Conservation (phyloP, 495 filamentous ascomycete genomes). For the Talaromyces ruber region DNA sequence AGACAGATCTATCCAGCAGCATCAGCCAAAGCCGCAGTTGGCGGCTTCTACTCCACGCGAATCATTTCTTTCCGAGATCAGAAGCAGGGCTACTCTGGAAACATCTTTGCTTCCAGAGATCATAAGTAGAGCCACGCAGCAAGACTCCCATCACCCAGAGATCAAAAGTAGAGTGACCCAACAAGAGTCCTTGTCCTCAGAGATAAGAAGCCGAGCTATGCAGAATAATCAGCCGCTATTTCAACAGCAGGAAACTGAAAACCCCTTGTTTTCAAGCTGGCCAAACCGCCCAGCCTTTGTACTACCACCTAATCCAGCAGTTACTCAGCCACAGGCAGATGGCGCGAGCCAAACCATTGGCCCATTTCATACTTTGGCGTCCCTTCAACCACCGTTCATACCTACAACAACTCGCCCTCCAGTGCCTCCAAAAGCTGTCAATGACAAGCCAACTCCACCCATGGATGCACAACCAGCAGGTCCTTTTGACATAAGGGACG, state of each 20-base stretch:
- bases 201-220: neutral
- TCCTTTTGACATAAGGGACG: constrained; percentile 26
- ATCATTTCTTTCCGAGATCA: neutral
- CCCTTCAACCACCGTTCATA: neutral
- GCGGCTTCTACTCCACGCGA: neutral
- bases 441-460: neutral
- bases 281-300: constrained; percentile 5
- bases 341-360: neutral
- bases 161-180: neutral
- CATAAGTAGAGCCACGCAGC: neutral
- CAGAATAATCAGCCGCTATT: neutral
- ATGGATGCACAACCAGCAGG: neutral
- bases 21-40: neutral
- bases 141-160: neutral
- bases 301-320: neutral
- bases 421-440: neutral
- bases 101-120: neutral
- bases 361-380: neutral
- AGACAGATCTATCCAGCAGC: neutral
- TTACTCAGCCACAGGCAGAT: neutral
- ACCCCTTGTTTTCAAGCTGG: constrained; percentile 1
- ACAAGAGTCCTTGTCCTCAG: neutral
- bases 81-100: neutral
- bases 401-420: neutral
- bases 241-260: neutral